Base-by-base conservation (phyloP, 345 rosid genomes). In the Durio zibethinus region DNA sequence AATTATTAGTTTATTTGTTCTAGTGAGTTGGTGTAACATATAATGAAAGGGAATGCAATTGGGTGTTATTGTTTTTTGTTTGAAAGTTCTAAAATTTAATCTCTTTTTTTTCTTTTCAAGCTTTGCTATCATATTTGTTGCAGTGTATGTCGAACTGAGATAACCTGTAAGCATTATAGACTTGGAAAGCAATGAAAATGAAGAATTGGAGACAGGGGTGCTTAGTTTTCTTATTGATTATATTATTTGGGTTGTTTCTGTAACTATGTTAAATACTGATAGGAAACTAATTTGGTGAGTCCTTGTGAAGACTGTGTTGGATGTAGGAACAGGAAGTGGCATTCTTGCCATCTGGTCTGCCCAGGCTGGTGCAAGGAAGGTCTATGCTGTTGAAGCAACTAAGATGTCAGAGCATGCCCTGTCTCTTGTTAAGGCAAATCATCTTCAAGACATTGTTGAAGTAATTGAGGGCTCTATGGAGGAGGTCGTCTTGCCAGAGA, bases 331-430 rank as follows among this genome's bases (percentile, higher is more conserved):
- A 0, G 99, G 99, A 54, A 96, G 98, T 84, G 99, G 99, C 53
- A 96, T 96, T 80, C 99, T 96, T 66, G 99, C 99, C 60, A 93
- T 96, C 56, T 96, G 99, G 99, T 93, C 97, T 14, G 99, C 99
- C 7, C 98, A 93, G 82, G 99, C 98, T 14, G 99, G 99, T 81
- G 99, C 99, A 4, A 91, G 90, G 86, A 96, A 93, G 87, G 99
- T 96, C 10, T 96, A 93, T 79, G 99, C 99, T 0, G 97, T 96
- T 3, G 99, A 96, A 83, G 98, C 99, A 11, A 93, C 99, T 33
- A 88, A 88, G 81, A 92, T 96, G 97, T 83, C 95, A 0, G 99
- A 92, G 80, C 98, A 96, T 88, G 99, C 98, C 29, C 94, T 90
- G n/a, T 53, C 88, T 0, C 90, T 93, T 80, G 97, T 96, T 72